Percentiles rank a stretch among this genome's conserved stretches.
Conservation (phyloP, 805 yeast species). For the Wickerhamiella siamensis region DNA sequence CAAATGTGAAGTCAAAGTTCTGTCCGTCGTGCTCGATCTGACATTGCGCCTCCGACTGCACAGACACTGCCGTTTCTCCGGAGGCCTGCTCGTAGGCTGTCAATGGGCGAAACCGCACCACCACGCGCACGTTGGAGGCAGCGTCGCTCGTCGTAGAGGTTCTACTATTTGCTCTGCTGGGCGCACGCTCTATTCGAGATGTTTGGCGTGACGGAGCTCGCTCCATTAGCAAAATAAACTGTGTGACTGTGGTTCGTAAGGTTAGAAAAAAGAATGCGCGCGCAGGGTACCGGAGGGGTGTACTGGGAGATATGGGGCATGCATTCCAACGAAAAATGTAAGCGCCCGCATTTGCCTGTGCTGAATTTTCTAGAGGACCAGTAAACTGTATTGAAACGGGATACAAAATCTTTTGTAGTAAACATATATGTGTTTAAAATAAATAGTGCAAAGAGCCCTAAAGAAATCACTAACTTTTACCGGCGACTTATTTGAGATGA, state of each 20-base stretch:
- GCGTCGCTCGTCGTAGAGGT: not conserved
- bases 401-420: too few species aligned
- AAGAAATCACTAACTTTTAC: too few species aligned
- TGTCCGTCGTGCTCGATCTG: slow-evolving; percentile 11
- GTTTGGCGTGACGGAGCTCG: not conserved
- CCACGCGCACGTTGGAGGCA: slow-evolving; percentile 41
- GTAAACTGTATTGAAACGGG: too few species aligned
- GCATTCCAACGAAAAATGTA: not conserved
- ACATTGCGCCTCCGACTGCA: slow-evolving; percentile 10
- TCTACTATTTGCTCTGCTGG: slow-evolving; percentile 3
- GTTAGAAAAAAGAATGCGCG: too few species aligned
- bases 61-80: not conserved
- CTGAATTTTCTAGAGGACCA: too few species aligned
- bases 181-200: not conserved
- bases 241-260: too few species aligned
- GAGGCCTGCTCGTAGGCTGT: slow-evolving; percentile 24
- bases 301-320: not conserved
- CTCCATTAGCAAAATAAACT: not conserved
- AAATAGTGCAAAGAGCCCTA: too few species aligned
- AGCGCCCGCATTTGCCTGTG: too few species aligned
- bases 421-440: too few species aligned
- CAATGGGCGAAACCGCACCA: slow-evolving; percentile 59
- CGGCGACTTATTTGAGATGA: too few species aligned
- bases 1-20: slow-evolving; percentile 38
- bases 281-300: too few species aligned